Evolutionary conservation across 1,139 yeast species (phyloP).

Genomic region (Yamadazyma blattariae): DNA sequence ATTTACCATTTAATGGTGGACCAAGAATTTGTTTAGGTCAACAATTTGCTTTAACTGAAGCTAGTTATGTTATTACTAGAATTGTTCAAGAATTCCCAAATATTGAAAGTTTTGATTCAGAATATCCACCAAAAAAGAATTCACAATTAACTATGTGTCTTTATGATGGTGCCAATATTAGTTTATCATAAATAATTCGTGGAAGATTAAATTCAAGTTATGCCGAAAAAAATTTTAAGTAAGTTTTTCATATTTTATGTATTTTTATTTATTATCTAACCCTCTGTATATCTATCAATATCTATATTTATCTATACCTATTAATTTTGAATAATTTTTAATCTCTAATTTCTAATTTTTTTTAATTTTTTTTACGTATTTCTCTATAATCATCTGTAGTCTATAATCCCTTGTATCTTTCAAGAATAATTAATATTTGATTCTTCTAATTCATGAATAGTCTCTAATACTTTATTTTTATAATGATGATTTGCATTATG

Average conservation of each 20-base stretch:
- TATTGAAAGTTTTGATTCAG: slow-evolving; percentile 15
- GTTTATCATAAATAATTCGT: slow-evolving; percentile 1
- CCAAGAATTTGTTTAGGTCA: slow-evolving; percentile 62
- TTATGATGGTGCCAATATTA: slow-evolving; percentile 19
- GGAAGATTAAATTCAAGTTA: too few relatives aligned
- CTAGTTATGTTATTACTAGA: slow-evolving; percentile 44
- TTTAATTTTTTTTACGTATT: neutral
- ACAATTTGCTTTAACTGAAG: slow-evolving; percentile 59
- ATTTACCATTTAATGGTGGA: slow-evolving; percentile 58
- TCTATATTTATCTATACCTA: too few relatives aligned
- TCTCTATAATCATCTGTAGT: neutral
- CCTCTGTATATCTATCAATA: too few relatives aligned
- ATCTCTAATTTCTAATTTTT: neutral
- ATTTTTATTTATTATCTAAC: too few relatives aligned
- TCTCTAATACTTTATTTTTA: slow-evolving; percentile 36
- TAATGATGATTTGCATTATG: slow-evolving; percentile 48
- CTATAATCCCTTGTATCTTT: neutral
- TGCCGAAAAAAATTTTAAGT: too few relatives aligned
- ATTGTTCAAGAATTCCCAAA: slow-evolving; percentile 31
- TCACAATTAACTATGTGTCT: slow-evolving; percentile 32
- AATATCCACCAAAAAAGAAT: slow-evolving; percentile 30
- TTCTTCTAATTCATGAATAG: slow-evolving; percentile 39
- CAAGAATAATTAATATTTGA: slow-evolving; percentile 2
- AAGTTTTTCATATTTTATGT: too few relatives aligned
- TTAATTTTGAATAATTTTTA: too few relatives aligned